Evolutionary conservation across 2,329 filamentous ascomycete genomes (phyloP).

Genomic region (Fusarium papillatum): DNA sequence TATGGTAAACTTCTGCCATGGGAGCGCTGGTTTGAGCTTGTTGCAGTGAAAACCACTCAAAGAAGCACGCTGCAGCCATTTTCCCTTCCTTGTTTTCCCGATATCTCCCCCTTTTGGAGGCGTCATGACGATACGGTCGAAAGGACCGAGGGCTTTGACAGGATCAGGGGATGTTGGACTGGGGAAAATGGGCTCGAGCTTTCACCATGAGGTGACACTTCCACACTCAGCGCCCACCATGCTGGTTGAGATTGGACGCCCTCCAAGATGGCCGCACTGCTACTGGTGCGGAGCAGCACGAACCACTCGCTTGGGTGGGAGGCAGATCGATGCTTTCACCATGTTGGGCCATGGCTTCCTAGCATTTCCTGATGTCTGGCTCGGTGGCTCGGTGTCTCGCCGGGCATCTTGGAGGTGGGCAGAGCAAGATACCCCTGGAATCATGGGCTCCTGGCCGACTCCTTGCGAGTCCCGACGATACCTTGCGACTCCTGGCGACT

Average conservation of each 20-base stretch:
- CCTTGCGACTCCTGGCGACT: constrained; percentile 1
- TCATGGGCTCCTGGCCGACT: constrained; percentile 17
- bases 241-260: constrained; percentile 14
- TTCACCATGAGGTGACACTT: constrained; percentile 32
- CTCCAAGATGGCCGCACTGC: constrained; percentile 6
- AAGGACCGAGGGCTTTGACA: constrained; percentile 17
- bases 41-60: background rate
- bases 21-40: no score
- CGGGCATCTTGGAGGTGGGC: constrained; percentile 16
- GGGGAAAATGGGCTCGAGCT: constrained; percentile 27
- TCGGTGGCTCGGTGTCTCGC: constrained; percentile 25
- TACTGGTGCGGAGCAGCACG: constrained; percentile 18
- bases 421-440: constrained; percentile 20
- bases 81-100: constrained; percentile 1
- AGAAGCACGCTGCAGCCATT: background rate
- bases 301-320: constrained; percentile 20
- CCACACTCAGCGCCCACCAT: constrained; percentile 9
- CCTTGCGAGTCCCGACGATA: constrained; percentile 4
- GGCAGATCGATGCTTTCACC: constrained; percentile 15
- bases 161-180: constrained; percentile 26
- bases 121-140: constrained; percentile 20
- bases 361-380: constrained; percentile 15
- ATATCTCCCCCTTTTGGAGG: constrained; percentile 9
- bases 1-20: background rate
- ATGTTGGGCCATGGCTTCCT: constrained; percentile 15